Evolutionary conservation across 2,329 filamentous ascomycete genomes (phyloP), one percentile per base, ranked within the genome.

Genomic region (Fulvia fulva): DNA sequence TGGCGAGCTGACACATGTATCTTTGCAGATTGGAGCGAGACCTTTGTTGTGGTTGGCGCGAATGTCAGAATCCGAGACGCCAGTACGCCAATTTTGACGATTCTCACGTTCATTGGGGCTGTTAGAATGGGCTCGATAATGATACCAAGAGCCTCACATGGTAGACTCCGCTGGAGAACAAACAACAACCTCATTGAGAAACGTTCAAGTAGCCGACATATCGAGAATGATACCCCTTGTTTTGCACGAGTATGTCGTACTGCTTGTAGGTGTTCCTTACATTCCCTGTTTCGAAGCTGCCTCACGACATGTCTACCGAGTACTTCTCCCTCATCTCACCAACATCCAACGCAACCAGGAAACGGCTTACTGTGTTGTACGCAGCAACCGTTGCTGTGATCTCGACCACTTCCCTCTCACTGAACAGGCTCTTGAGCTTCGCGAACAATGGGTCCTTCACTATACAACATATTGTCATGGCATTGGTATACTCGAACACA

Each of bases 351-450:
- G 90, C 90, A 21, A 95, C 90, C 65, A 95, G 73, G 66, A 95
- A 92, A 28, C 90, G 82, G 72, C 88, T 91, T 16, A 95, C 90
- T 70, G 89, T 92, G 71, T 95, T 95, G 72, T 95, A 95, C 55
- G 84, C 85, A 12, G 88, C 89, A 56, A 90, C 83, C 22, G 88
- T 92, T 30, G 88, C 84, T 46, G 89, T 92, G 62, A 94, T 81
- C 77, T 95, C 91, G 14, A 95, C 88, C 52, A 93, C 79, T 75
- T 92, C 88, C 68, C 82, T 80, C 61, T 92, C 87, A 23, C 71
- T 80, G 64, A 92, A 91, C 34, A 81, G 68, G 12, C 63, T 71
- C 75, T 81, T 87, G 63, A 95, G 64, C 65, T 76, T 75, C 28
- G 71, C 82, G 75, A 93, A 93, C 1, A 89, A 82, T 58, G 77